Conservation (phyloP, 208 protist species). For the Crithidia mellificae region DNA sequence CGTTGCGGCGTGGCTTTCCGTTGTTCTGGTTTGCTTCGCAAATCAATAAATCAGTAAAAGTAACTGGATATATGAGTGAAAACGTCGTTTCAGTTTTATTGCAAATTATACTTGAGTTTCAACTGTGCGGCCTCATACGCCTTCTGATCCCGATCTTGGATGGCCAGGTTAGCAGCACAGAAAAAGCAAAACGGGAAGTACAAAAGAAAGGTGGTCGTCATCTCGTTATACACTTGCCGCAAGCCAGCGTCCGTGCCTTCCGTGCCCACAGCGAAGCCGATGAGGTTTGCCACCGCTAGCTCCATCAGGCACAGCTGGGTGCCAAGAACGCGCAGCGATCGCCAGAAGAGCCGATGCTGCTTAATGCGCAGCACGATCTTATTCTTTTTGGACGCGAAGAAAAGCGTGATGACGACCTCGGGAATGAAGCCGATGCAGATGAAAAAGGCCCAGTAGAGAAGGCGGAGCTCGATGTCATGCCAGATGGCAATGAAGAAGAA, state of each 20-base stretch:
- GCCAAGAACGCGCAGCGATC: conserved; percentile 43
- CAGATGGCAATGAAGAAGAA: conserved; percentile 94
- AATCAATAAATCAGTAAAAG: no score
- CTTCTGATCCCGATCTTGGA: conserved; percentile 62
- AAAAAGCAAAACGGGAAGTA: conserved; percentile 44
- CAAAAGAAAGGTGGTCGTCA: conserved; percentile 21
- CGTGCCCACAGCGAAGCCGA: conserved; percentile 65
- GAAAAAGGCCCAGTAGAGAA: conserved; percentile 71
- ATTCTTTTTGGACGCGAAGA: conserved; percentile 41
- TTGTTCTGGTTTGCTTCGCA: no score
- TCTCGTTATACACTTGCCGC: conserved; percentile 23
- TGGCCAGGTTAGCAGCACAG: conserved; percentile 44
- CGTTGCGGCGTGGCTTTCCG: no score
- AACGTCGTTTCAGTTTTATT: not conserved
- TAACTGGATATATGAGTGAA: no score
- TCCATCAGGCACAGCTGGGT: conserved; percentile 44
- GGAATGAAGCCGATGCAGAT: conserved; percentile 71
- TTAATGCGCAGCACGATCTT: conserved; percentile 28
- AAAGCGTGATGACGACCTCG: conserved; percentile 57
- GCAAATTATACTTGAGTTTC: conserved; percentile 41
- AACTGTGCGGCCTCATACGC: conserved; percentile 39
- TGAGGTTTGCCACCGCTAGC: conserved; percentile 66
- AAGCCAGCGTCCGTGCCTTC: conserved; percentile 21
- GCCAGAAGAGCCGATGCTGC: conserved; percentile 37
- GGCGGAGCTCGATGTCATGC: conserved; percentile 83